Base-by-base conservation (phyloP, 495 filamentous ascomycete species). In the Lasiosphaeris hirsuta region DNA sequence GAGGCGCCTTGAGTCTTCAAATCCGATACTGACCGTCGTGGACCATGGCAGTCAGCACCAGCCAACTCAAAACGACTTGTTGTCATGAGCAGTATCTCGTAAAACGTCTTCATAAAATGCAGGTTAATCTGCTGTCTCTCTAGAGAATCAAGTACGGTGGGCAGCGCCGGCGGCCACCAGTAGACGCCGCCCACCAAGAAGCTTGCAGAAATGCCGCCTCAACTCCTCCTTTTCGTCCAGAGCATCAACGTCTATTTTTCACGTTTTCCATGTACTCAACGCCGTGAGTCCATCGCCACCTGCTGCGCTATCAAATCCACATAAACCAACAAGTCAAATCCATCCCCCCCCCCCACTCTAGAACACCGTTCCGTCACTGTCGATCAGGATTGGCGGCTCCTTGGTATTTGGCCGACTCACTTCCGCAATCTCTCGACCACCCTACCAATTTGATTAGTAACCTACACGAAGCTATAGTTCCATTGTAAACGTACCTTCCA, bases 281-380 rank as follows among this genome's bases (percentile, higher is more conserved):
- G 43, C 43, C 18, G 18, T 6, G 13, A 7, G 30, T 23, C 14
- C 18, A 3, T 23, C 0, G 18, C 15, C n/a, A 19, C 43, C 13
- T 18, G 10, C 30, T 45, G 43, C 23, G 23, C 23, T 45, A 45
- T 45, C 35, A 34, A 18, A 19, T 30, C 37, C 11, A n/a, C 39
- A 45, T 45, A 17, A 45, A 45, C 39, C 5, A 38, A 30, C 23
- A 2, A 30, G 23, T 14, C 14, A n/a, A 11, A 13, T n/a, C n/a
- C n/a, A n/a, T n/a, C n/a, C n/a, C n/a, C n/a, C 23, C 30, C 1
- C 41, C 10, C 14, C 41, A 8, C 23, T 38, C 30, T 85, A 97
- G 69, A 98, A 96, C 51, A 98, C 91, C 7, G 94, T 97, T 44
- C 94, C 94, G 69, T 98, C 94, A 58, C 89, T 95, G 53, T 96